Base-by-base conservation (phyloP, 352 stramenopile genomes). In the Globisporangium ultimum region DNA sequence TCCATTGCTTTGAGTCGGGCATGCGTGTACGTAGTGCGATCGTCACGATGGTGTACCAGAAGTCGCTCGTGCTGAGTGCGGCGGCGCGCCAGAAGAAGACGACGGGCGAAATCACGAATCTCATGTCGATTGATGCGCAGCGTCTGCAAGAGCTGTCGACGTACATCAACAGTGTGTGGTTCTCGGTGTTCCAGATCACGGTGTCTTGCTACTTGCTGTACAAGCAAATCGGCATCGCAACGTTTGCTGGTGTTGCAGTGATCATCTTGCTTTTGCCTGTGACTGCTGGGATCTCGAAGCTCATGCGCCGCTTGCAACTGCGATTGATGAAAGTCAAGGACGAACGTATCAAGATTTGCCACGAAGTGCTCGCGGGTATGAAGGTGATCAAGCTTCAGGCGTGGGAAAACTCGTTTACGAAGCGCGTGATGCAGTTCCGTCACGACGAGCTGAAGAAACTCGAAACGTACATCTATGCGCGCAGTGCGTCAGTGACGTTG, bases 311-410 rank as follows among this genome's bases (percentile, higher is more conserved):
- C 10, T 69, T 97, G 53, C 92, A 98, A 76, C 79, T 89, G 56
- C 66, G 60, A 17, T 71, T 98, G 17, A 97, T 98, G 83, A 78
- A 78, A 52, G 80, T 97, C 47, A 98, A 97, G 58, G 97, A 99
- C 68, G 72, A 91, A 48, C 87, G 97, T 21, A 89, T 98, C 56
- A 97, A 98, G 71, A 69, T 98, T 17, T 98, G 95, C 59, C 94
- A 94, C 65, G 96, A 98, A 78, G 85, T 98, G 24, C 68, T 98
- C 38, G 72, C 88, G 43, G 88, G 91, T 40, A 98, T 98, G 64
- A 97, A 98, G 67, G 82, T 99, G 28, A 96, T 99, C 75, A 99
- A 99, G 75, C 72, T 99, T 0, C 93, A 98, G 59, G 93, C 94
- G 7, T 99, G 96, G 96, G 96, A 99, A 70, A 76, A 83, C 52